phyloP scores from a whole-genome alignment of 2,329 filamentous ascomycete species.

The Dissoconium aciculare region DNA sequence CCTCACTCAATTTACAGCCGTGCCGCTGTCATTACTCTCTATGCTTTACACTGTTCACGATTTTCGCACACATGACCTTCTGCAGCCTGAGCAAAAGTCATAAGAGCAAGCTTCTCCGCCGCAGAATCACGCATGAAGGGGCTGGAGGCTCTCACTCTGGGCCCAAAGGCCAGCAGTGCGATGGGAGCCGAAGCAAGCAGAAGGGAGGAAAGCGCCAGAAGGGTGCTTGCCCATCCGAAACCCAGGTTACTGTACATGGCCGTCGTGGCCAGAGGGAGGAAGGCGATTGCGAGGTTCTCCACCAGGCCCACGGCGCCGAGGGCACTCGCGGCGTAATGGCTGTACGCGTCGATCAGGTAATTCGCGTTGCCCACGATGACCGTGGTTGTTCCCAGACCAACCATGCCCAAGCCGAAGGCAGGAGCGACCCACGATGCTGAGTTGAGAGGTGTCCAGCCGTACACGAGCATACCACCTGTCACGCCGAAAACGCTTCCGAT shows the following conservation, averaged over 20 bases:
- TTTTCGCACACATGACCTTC: no score
- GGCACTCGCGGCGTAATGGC: conserved; percentile 28
- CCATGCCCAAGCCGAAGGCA: conserved; percentile 32
- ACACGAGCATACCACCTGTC: conserved; percentile 36
- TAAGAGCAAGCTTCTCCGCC: no score
- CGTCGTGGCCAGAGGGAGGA: conserved; percentile 31
- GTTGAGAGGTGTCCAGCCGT: conserved; percentile 35
- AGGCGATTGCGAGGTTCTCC: conserved; percentile 33
- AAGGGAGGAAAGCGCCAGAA: conserved; percentile 34
- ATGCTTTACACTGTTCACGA: no score
- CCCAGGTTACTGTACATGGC: conserved; percentile 32
- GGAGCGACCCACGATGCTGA: conserved; percentile 34
- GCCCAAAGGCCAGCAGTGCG: no score
- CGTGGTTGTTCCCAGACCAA: conserved; percentile 36
- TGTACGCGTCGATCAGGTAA: conserved; percentile 38
- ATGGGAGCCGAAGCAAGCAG: no score
- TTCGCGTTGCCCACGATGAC: conserved; percentile 34
- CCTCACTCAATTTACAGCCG: no score
- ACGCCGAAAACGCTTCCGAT: conserved; percentile 33
- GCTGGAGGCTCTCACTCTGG: no score
- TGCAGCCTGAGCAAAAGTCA: no score
- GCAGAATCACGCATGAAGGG: no score
- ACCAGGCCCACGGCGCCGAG: conserved; percentile 31
- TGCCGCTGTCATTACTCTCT: no score
- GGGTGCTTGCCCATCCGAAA: conserved; percentile 32